These are phyloP conservation scores for Termitomyces eurrhizus DNA, from an alignment of 768 basidiomycete species.

Conservation along the genomic window DNA sequence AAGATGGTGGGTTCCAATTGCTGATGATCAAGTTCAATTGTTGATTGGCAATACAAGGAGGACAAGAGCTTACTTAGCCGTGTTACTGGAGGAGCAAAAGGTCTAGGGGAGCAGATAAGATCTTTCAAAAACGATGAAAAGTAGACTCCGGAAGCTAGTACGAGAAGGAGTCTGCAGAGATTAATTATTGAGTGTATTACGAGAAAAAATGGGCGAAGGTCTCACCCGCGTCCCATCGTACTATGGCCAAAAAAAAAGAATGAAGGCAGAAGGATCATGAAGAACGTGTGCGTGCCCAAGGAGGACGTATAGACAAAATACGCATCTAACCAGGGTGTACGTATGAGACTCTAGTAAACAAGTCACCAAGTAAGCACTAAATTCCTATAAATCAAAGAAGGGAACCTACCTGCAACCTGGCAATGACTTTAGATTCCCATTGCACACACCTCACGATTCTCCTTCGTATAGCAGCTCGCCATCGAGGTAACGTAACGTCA, in stretches of 20 bases:
- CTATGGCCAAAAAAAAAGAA: conserved; percentile 86
- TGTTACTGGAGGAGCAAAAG: conserved; percentile 88
- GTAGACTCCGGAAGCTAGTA: conserved; percentile 81
- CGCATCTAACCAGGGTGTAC: conserved; percentile 64
- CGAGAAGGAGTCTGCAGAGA: conserved; percentile 52
- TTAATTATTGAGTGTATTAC: not conserved
- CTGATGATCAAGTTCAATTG: conserved; percentile 28
- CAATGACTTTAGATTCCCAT: conserved; percentile 59
- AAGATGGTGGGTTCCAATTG: conserved; percentile 74
- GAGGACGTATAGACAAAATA: conserved; percentile 85
- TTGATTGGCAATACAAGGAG: not conserved
- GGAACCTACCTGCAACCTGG: conserved; percentile 58
- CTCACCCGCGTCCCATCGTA: conserved; percentile 71
- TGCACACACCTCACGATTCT: conserved; percentile 48
- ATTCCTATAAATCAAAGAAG: not conserved
- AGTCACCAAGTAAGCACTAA: not conserved
- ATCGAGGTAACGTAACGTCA: conserved; percentile 55
- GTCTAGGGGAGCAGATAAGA: conserved; percentile 84
- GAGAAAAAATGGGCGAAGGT: conserved; percentile 6
- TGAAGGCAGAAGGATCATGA: conserved; percentile 84
- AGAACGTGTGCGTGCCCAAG: conserved; percentile 86
- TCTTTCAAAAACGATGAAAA: conserved; percentile 87
- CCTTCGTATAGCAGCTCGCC: conserved; percentile 60
- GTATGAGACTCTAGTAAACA: conserved; percentile 41
- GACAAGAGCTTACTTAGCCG: conserved; percentile 56